Conservation (phyloP, 495 filamentous ascomycete genomes). For the Podospora conica region DNA sequence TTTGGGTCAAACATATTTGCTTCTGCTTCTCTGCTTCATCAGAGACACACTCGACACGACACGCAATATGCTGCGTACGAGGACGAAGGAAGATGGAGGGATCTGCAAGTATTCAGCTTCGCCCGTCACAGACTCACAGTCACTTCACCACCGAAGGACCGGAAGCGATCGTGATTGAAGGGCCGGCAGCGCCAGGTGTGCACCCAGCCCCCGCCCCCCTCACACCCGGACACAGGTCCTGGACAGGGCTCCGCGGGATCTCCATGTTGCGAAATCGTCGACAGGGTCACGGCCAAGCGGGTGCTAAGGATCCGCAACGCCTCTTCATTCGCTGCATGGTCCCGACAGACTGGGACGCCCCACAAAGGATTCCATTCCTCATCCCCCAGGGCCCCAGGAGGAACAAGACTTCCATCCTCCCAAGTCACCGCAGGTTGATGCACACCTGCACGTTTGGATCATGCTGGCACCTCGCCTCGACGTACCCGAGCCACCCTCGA, state of each 20-base stretch:
- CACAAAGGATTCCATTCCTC: background rate
- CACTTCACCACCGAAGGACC: background rate
- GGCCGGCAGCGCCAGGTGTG: background rate
- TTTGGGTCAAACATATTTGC: background rate
- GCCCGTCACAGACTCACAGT: background rate
- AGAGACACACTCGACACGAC: too few species aligned
- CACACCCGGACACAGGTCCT: background rate
- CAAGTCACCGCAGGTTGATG: background rate
- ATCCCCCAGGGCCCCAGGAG: background rate
- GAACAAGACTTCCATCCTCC: background rate
- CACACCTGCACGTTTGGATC: background rate
- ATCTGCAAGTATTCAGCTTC: background rate
- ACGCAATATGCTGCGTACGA: background rate
- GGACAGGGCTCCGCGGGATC: background rate
- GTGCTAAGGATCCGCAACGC: background rate
- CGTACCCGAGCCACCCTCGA: background rate
- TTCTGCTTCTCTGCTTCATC: too few species aligned
- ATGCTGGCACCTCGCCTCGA: background rate
- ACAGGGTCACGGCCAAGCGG: background rate
- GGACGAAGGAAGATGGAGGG: background rate
- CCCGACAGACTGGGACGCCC: background rate
- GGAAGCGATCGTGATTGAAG: background rate
- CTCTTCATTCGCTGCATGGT: background rate
- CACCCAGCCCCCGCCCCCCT: background rate
- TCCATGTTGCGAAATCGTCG: background rate